A percentile compares a stretch with the other conserved stretches of the same genome.
Conservation (phyloP, 768 basidiomycete species). For the Leccinum arenicola region DNA sequence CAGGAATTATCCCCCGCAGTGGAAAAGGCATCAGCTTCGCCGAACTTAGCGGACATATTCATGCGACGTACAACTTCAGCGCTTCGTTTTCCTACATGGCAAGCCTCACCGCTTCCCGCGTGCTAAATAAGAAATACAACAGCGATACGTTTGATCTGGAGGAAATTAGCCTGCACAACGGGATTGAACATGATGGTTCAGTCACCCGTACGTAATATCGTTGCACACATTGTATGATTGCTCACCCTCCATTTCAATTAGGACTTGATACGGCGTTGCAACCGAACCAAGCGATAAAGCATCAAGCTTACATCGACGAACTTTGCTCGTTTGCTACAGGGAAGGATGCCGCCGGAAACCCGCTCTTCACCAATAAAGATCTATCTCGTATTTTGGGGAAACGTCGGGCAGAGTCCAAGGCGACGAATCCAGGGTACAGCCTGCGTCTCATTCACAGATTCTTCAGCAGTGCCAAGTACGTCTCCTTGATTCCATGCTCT, state of each 20-base stretch:
- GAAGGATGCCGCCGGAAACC: constrained; percentile 45
- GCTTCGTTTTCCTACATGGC: constrained; percentile 65
- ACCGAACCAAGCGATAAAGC: constrained; percentile 52
- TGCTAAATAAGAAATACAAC: constrained; percentile 54
- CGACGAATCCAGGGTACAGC: constrained; percentile 53
- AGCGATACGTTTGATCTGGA: constrained; percentile 60
- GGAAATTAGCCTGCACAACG: constrained; percentile 27
- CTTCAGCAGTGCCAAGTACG: constrained; percentile 69
- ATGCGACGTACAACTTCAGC: constrained; percentile 64
- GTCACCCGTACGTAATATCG: constrained; percentile 22
- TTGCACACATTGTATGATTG: background rate
- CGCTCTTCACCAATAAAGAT: constrained; percentile 55
- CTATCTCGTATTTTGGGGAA: constrained; percentile 54
- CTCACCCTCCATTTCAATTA: constrained; percentile 22
- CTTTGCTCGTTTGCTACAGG: constrained; percentile 59
- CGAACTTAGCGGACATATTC: constrained; percentile 38
- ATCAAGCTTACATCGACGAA: constrained; percentile 50
- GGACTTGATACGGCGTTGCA: constrained; percentile 50
- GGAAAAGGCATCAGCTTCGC: constrained; percentile 65
- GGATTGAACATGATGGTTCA: constrained; percentile 24
- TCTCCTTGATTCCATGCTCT: constrained; percentile 1
- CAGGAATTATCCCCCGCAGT: constrained; percentile 51
- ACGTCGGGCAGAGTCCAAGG: constrained; percentile 56
- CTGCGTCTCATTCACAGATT: constrained; percentile 50
- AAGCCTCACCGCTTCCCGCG: constrained; percentile 53